phyloP scores from a whole-genome alignment of 139 green algal genomes.

The Yamagishiella unicocca region DNA sequence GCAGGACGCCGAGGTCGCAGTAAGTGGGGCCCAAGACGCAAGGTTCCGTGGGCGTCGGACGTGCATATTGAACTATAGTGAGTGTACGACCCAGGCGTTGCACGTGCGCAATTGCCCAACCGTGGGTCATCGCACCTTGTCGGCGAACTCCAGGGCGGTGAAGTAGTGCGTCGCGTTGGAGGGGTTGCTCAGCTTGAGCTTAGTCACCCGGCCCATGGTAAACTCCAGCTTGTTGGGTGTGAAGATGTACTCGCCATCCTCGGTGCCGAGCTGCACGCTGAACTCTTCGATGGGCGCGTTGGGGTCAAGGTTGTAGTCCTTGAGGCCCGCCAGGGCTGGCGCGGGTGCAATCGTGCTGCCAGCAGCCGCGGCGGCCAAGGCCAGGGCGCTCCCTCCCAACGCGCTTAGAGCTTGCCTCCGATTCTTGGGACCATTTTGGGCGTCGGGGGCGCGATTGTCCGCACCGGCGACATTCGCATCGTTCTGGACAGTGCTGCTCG shows the following conservation, averaged over 20 bases:
- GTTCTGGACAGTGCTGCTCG: too few relatives aligned
- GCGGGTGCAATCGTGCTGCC: not conserved
- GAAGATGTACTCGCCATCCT: slow-evolving; percentile 24
- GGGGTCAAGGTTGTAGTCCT: slow-evolving; percentile 31
- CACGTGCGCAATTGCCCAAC: too few relatives aligned
- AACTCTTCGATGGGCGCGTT: slow-evolving; percentile 25
- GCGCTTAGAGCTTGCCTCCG: not conserved
- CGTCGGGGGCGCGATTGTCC: too few relatives aligned
- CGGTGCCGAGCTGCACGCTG: slow-evolving; percentile 11
- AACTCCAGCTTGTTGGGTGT: slow-evolving; percentile 31
- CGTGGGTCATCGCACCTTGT: slow-evolving; percentile 24
- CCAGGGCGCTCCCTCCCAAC: not conserved
- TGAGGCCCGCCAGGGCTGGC: not conserved
- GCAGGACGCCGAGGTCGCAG: too few relatives aligned
- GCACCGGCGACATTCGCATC: too few relatives aligned
- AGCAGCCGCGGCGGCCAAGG: not conserved
- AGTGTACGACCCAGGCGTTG: too few relatives aligned
- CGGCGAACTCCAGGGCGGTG: slow-evolving; percentile 28
- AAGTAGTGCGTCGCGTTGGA: slow-evolving; percentile 50
- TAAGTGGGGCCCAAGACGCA: too few relatives aligned
- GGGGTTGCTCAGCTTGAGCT: slow-evolving; percentile 54
- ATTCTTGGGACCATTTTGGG: too few relatives aligned
- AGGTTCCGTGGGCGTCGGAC: too few relatives aligned
- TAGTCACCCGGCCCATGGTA: slow-evolving; percentile 7
- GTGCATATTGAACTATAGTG: too few relatives aligned